Evolutionary conservation across 495 filamentous ascomycete species (phyloP).

Genomic region (Xylaria grammica): DNA sequence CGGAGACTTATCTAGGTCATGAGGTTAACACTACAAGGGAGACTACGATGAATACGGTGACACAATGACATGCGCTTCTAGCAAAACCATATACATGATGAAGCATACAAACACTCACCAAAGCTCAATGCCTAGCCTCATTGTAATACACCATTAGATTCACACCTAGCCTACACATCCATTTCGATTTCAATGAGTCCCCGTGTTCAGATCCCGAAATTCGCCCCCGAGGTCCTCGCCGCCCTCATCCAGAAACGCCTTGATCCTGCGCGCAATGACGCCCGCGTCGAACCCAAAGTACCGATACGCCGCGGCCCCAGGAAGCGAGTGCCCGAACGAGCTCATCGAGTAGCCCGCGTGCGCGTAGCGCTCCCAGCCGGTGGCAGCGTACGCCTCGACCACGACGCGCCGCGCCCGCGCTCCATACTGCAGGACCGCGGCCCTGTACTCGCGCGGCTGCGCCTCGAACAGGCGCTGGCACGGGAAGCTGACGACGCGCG

Average conservation of each 20-base stretch:
- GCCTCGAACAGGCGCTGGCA: constrained; percentile 59
- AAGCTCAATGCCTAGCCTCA: too few species aligned
- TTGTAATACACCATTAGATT: too few species aligned
- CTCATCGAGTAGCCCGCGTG: constrained; percentile 56
- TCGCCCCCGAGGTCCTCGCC: neutral
- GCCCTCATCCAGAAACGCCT: constrained; percentile 45
- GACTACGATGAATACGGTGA: too few species aligned
- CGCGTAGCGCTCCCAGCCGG: constrained; percentile 66
- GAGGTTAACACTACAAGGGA: too few species aligned
- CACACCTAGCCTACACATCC: too few species aligned
- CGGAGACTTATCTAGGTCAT: too few species aligned
- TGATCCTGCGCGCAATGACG: constrained; percentile 51
- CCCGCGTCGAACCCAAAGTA: constrained; percentile 58
- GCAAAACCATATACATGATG: too few species aligned
- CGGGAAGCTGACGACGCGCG: constrained; percentile 61
- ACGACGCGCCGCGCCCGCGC: constrained; percentile 52
- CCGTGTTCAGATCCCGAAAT: neutral
- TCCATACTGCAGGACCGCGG: constrained; percentile 41
- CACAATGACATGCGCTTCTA: too few species aligned
- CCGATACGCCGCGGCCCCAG: constrained; percentile 57
- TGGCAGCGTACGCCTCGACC: constrained; percentile 60
- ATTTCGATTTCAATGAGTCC: neutral
- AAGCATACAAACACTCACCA: too few species aligned
- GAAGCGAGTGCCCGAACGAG: constrained; percentile 54
- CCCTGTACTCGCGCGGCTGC: constrained; percentile 56